A percentile compares a stretch with the other conserved stretches of the same genome.
phyloP scores from a whole-genome alignment of 441 rosid genomes.

The Populus hybrid region DNA sequence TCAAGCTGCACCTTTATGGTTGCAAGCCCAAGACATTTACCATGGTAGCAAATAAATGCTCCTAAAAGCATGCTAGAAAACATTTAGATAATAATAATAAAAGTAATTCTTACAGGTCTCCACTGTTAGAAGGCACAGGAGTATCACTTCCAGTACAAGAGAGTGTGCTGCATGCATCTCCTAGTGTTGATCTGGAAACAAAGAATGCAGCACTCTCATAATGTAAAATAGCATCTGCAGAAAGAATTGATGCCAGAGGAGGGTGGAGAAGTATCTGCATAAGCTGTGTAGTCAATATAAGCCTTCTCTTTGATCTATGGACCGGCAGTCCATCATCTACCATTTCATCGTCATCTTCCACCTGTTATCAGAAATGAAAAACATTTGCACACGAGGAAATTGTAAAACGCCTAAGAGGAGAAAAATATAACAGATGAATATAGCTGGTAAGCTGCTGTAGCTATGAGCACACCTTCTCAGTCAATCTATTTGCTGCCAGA shows the following conservation, averaged over 20 bases:
- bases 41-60: not conserved
- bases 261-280: constrained; percentile 65
- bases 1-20: not conserved
- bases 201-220: constrained; percentile 47
- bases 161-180: constrained; percentile 57
- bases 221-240: constrained; percentile 40
- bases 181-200: constrained; percentile 55
- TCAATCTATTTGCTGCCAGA: constrained; percentile 52
- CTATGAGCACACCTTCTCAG: constrained; percentile 64
- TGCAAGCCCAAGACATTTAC: not conserved
- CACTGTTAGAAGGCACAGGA: constrained; percentile 18
- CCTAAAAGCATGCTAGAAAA: not conserved
- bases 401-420: constrained; percentile 29
- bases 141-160: constrained; percentile 23
- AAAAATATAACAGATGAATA: constrained; percentile 15
- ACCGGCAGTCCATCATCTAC: constrained; percentile 37
- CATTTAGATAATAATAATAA: not conserved
- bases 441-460: not conserved
- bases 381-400: constrained; percentile 17
- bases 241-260: constrained; percentile 45
- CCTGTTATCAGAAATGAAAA: constrained; percentile 33
- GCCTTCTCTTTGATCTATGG: constrained; percentile 68
- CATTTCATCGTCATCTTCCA: constrained; percentile 48
- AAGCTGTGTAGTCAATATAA: constrained; percentile 65
- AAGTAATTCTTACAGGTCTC: constrained; percentile 42